Conservation (phyloP, 345 rosid species). For the Linum trigynum region DNA sequence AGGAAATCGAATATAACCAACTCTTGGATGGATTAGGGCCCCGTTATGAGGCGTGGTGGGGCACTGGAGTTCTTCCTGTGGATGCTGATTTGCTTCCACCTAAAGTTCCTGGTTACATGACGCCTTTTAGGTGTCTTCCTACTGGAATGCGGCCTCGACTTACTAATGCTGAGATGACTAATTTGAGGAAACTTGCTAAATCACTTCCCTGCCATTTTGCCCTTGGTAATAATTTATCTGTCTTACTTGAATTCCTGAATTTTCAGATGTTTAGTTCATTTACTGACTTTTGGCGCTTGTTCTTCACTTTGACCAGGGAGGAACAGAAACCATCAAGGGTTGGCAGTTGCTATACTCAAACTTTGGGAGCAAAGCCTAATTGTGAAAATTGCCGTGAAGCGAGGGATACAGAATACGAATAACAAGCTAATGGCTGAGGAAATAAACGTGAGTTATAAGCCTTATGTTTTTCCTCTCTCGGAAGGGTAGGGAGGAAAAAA, state of each 20-base stretch:
- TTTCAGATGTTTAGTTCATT: constrained; percentile 11
- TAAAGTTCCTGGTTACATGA: constrained; percentile 68
- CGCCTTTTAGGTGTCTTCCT: constrained; percentile 98
- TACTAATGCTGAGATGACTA: constrained; percentile 93
- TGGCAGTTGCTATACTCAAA: constrained; percentile 76
- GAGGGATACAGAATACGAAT: constrained; percentile 95
- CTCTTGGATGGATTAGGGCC: constrained; percentile 85
- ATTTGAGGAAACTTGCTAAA: constrained; percentile 78
- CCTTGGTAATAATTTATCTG: constrained; percentile 48
- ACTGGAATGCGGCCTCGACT: constrained; percentile 83
- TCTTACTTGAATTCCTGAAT: constrained; percentile 7
- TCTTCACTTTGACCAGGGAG: constrained; percentile 45
- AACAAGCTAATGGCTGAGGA: constrained; percentile 97
- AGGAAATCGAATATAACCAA: constrained; percentile 65
- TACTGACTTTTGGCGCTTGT: constrained; percentile 14
- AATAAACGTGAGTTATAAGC: constrained; percentile 53
- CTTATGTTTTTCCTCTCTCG: not conserved
- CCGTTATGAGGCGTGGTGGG: constrained; percentile 97
- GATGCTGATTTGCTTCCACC: constrained; percentile 90
- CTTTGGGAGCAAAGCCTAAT: constrained; percentile 91
- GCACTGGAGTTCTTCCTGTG: constrained; percentile 92
- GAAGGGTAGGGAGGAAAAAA: no score
- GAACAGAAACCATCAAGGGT: constrained; percentile 93
- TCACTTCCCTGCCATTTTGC: constrained; percentile 95
- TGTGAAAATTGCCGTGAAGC: constrained; percentile 85